Conservation (phyloP, 192 early-diverging fungal genomes). For the Coemansia sp. region DNA sequence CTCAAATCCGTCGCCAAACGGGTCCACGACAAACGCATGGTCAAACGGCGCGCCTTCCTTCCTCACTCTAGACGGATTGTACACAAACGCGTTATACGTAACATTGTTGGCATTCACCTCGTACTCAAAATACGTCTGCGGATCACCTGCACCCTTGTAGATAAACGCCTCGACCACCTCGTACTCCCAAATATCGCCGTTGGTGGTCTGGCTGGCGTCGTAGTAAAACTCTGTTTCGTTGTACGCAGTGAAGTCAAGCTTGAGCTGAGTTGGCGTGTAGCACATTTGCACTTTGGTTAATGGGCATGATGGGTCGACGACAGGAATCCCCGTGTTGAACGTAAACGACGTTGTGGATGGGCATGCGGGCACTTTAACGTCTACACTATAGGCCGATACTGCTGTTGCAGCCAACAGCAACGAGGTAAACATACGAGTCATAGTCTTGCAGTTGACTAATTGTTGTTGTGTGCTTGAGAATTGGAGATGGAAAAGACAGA, state of each 20-base stretch:
- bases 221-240: slow-evolving; percentile 46
- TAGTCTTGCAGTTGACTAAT: background rate
- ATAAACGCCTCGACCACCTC: slow-evolving; percentile 56
- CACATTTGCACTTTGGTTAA: slow-evolving; percentile 39
- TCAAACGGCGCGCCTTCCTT: slow-evolving; percentile 42
- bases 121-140: slow-evolving; percentile 53
- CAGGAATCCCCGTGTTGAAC: slow-evolving; percentile 42
- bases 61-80: slow-evolving; percentile 46
- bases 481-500: background rate
- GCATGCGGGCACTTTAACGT: slow-evolving; percentile 30
- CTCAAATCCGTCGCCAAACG: slow-evolving; percentile 50
- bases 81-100: slow-evolving; percentile 52
- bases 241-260: slow-evolving; percentile 39
- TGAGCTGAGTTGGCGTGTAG: slow-evolving; percentile 42
- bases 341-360: slow-evolving; percentile 22
- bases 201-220: slow-evolving; percentile 41
- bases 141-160: slow-evolving; percentile 42
- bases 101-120: slow-evolving; percentile 53
- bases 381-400: background rate
- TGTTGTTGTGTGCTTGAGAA: background rate
- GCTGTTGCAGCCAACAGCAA: background rate
- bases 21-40: slow-evolving; percentile 40
- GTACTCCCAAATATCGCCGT: slow-evolving; percentile 54
- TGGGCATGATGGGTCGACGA: slow-evolving; percentile 24
- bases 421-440: slow-evolving; percentile 1